These are phyloP conservation scores for Hypericum perforatum DNA, from an alignment of 345 rosid species.

Conservation along the genomic window DNA sequence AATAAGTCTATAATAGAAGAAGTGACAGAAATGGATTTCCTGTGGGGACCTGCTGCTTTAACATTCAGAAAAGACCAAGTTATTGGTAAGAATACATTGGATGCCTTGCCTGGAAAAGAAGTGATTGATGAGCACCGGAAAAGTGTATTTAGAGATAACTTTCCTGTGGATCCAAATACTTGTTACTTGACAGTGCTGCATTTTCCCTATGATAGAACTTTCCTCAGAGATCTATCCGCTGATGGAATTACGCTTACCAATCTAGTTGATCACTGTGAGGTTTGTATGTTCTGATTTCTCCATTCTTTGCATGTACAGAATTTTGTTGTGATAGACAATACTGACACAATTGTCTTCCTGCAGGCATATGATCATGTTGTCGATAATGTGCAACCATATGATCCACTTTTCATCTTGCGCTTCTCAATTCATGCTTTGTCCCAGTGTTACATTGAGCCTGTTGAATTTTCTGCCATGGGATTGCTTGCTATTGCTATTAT, in stretches of 20 bases:
- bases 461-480: constrained; percentile 76
- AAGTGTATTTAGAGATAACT: constrained; percentile 66
- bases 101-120: constrained; percentile 26
- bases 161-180: constrained; percentile 61
- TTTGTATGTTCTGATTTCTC: constrained; percentile 1
- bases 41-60: constrained; percentile 73
- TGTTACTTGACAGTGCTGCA: constrained; percentile 57
- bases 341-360: not conserved
- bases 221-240: constrained; percentile 1
- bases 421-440: constrained; percentile 58
- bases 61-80: constrained; percentile 43
- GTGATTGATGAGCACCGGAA: constrained; percentile 37
- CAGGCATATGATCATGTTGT: constrained; percentile 27
- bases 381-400: constrained; percentile 39
- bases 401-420: constrained; percentile 70
- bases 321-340: not conserved
- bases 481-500: constrained; percentile 80
- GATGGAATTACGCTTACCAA: not conserved
- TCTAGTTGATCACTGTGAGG: constrained; percentile 7
- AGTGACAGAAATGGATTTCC: constrained; percentile 41
- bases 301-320: constrained; percentile 6
- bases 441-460: constrained; percentile 57
- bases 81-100: constrained; percentile 33
- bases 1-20: constrained; percentile 27
- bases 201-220: constrained; percentile 59